Evolutionary conservation across 805 yeast genomes (phyloP).

Genomic region (Ogataea paraovalis): DNA sequence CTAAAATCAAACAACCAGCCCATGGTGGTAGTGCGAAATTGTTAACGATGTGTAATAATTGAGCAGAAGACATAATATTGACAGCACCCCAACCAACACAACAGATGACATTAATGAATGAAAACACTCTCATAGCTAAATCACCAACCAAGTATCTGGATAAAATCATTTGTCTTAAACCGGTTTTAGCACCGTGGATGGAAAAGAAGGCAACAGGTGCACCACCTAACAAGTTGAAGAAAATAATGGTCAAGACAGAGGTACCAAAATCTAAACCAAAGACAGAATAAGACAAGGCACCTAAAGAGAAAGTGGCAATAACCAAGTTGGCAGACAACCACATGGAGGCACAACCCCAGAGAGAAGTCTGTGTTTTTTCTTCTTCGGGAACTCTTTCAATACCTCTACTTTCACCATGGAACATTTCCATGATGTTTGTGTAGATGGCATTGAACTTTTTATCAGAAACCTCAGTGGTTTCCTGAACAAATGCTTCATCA

Average conservation of each 20-base stretch:
- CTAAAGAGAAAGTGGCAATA: constrained; percentile 76
- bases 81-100: constrained; percentile 97
- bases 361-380: constrained; percentile 64
- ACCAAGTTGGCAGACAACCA: constrained; percentile 91
- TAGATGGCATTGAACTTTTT: constrained; percentile 16
- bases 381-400: constrained; percentile 77
- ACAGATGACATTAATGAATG: constrained; percentile 73
- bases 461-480: constrained; percentile 16
- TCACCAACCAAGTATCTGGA: constrained; percentile 78
- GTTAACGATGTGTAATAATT: constrained; percentile 74
- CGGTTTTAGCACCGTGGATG: constrained; percentile 76
- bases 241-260: constrained; percentile 58
- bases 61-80: constrained; percentile 86
- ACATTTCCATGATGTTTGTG: constrained; percentile 24
- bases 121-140: constrained; percentile 68
- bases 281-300: constrained; percentile 59
- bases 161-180: constrained; percentile 83
- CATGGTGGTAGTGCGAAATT: constrained; percentile 68
- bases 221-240: constrained; percentile 71
- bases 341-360: constrained; percentile 75
- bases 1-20: constrained; percentile 82
- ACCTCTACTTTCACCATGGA: constrained; percentile 63
- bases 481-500: constrained; percentile 22
- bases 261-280: constrained; percentile 74
- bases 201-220: constrained; percentile 81